Base-by-base conservation (phyloP, 306 rosid genomes). In the Vicia villosa region DNA sequence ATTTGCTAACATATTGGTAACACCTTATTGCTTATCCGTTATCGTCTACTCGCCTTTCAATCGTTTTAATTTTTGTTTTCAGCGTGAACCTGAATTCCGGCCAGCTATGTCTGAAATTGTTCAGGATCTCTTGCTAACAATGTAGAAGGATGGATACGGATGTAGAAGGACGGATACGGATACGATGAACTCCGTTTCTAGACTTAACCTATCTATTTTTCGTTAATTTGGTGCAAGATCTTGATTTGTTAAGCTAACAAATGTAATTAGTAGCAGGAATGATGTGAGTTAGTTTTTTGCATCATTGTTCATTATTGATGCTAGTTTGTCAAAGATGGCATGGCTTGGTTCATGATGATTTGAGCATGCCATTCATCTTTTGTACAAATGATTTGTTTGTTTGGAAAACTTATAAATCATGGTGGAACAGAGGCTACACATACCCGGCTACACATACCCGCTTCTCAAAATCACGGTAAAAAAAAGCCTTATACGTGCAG, bases 41-140 rank as follows among this genome's bases (percentile, higher is more conserved):
- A 13, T 73, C n/a, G 26, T 66, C 45, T 66, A 72, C 20, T 64
- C 9, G 41, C 49, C 32, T 68, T 42, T 4, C 24, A 17, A 56
- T 72, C 21, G 4, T 38, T 40, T 4, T 12, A 10, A n/a, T 30
- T 12, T 43, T 40, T 77, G 46, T 8, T 78, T 80, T 42, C 88
- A 94, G 97, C 85, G 77, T 13, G 97, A 94, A 78, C 96, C 99
- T 1, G 96, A 94, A 81, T 94, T 94, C 67, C 84, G 96, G 68
- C 96, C 96, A 19, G 89, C 87, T 5, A 88, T 94, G 81, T 86
- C 92, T 5, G 97, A 90, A 79, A 77, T 91, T 66, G 89, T 91
- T 68, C 95, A 79, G 71, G 91, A 91, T 80, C 88, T 94, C 30
- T 22, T 87, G 50, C 87, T 83, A 71, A 83, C 85, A 84, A 47